Base-by-base conservation (phyloP, 768 basidiomycete genomes). In the Leccinum truebloodii region DNA sequence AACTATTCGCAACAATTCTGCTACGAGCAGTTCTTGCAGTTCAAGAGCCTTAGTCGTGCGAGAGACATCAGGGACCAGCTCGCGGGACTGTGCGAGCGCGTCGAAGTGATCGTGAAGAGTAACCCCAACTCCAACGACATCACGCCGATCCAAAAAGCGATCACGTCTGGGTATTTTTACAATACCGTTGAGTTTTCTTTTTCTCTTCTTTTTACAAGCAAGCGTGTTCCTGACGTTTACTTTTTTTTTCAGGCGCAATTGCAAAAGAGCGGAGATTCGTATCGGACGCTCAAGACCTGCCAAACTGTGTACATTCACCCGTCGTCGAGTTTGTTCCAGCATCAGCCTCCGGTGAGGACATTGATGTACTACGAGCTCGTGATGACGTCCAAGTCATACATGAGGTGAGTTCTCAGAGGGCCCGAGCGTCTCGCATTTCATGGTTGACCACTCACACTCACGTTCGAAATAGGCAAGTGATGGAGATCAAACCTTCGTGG, bases 401-500 rank as follows among this genome's bases (percentile, higher is more conserved):
- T 98, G 85, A 82, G 93, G 82, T 86, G 54, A 13, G 81, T 75
- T 46, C 12, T 34, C 30, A 1, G 26, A 1, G 26, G 32, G 13
- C 10, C 6, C 2, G 12, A 18, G 20, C 16, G 2, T 30, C 7
- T 14, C 20, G 7, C 14, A 16, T 44, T 34, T 26, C 49, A 53
- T 58, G 35, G 35, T 52, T 59, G 35, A 62, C 13, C 12, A 34
- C 34, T 34, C 32, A 10, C 22, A 39, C 7, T 22, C 32, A 5
- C 24, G 18, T 48, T 52, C 41, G 44, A 34, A 44, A 41, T 64
- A 89, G 92, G 63, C 95, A 98, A 81, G 83, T 95, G 41, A 98
- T 98, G 95, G 97, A 98, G 68, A 98, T 98, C 71, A 98, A 98
- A 72, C 92, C 96, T 4, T 72, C 86, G 26, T 98, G 97, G 97